These are phyloP conservation scores for Dichomitus squalens DNA, from an alignment of 1,284 basidiomycete genomes.

Conservation along the genomic window DNA sequence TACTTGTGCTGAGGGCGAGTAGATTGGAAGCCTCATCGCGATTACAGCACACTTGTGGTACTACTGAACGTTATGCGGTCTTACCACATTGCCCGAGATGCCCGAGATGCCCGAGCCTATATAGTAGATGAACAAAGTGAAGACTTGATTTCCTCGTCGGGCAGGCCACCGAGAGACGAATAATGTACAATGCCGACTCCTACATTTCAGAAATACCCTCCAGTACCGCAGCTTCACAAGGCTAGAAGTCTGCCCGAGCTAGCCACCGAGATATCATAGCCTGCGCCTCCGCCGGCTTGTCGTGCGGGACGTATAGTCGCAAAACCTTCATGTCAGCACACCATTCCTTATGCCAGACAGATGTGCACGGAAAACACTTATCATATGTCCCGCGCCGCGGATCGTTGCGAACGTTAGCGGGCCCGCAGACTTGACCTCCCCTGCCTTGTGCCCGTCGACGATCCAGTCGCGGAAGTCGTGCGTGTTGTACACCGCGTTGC, in stretches of 20 bases:
- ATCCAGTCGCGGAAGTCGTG: slow-evolving; percentile 62
- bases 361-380: slow-evolving; percentile 42
- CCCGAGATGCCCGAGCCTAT: background rate
- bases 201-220: background rate
- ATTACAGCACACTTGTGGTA: too few relatives aligned
- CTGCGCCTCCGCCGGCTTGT: slow-evolving; percentile 63
- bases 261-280: slow-evolving; percentile 65
- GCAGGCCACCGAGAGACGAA: too few relatives aligned
- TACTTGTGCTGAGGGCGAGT: too few relatives aligned
- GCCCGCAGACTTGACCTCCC: slow-evolving; percentile 63
- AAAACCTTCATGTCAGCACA: slow-evolving; percentile 27
- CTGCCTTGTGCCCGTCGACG: slow-evolving; percentile 54
- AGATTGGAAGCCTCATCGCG: too few relatives aligned
- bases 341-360: slow-evolving; percentile 1
- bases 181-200: background rate
- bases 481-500: slow-evolving; percentile 51
- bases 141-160: too few relatives aligned
- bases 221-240: background rate
- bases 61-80: too few relatives aligned
- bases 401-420: slow-evolving; percentile 71
- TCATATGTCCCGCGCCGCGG: slow-evolving; percentile 71
- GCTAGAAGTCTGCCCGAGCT: slow-evolving; percentile 41
- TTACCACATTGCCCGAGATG: background rate
- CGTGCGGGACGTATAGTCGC: slow-evolving; percentile 56
- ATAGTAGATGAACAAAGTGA: too few relatives aligned